Percentiles rank a stretch among this genome's conserved stretches.
Conservation (phyloP, 2,329 filamentous ascomycete genomes). For the Tricladium varicosporioides region DNA sequence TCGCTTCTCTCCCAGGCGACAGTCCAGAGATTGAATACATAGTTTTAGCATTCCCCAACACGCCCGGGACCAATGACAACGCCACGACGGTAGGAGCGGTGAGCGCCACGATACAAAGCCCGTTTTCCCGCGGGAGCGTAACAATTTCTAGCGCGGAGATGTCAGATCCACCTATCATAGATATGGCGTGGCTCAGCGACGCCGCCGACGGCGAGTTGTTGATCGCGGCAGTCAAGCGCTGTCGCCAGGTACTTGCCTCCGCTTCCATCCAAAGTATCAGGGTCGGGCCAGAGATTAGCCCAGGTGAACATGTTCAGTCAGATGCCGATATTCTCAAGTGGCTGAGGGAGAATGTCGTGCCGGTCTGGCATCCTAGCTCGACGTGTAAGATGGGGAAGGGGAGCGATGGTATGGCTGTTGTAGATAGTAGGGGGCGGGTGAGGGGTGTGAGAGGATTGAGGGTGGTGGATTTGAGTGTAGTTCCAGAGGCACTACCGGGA, state of each 20-base stretch:
- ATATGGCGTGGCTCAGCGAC: conserved; percentile 45
- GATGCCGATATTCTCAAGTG: conserved; percentile 22
- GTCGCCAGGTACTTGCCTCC: conserved; percentile 33
- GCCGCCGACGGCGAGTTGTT: conserved; percentile 44
- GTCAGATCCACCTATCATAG: conserved; percentile 36
- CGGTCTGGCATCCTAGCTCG: conserved; percentile 50
- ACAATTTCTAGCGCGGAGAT: conserved; percentile 37
- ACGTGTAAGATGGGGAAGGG: conserved; percentile 55
- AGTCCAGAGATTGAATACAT: conserved; percentile 27
- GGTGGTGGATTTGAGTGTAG: background rate
- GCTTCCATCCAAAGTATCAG: conserved; percentile 7
- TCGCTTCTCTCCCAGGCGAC: conserved; percentile 36
- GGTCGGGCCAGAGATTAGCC: conserved; percentile 18
- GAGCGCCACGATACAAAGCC: conserved; percentile 39
- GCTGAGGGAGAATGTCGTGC: conserved; percentile 26
- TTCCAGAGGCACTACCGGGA: conserved; percentile 3
- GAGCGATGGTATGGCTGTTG: conserved; percentile 36
- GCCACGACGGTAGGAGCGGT: conserved; percentile 26
- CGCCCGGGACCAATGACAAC: conserved; percentile 29
- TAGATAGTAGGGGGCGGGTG: conserved; percentile 9
- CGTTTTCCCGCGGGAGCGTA: conserved; percentile 44
- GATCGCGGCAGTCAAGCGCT: conserved; percentile 42
- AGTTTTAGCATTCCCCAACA: conserved; percentile 42
- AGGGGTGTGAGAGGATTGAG: conserved; percentile 1
- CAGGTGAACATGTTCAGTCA: conserved; percentile 12